Evolutionary conservation across 1,284 basidiomycete genomes (phyloP), one percentile per base, ranked within the genome.

Genomic region (Ceratobasidium sp.): DNA sequence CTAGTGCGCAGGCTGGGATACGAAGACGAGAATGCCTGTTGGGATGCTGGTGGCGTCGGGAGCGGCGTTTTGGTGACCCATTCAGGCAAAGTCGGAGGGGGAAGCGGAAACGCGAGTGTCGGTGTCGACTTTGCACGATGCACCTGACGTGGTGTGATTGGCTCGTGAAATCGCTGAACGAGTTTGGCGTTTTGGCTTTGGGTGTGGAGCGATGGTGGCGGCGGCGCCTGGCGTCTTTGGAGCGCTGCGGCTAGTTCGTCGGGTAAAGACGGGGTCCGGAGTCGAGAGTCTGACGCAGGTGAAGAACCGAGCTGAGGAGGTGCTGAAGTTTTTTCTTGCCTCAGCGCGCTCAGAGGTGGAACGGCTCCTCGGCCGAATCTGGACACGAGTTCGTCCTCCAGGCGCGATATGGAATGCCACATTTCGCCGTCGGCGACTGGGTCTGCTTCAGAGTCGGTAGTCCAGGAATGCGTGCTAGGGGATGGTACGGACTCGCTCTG

Each of bases 151-250:
- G 67, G 55, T 9, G 30, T 48, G 45, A 58, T 59, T 14, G 67
- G 67, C 30, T 70, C 67, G 28, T 58, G 50, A 43, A 45, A 70
- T 5, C 67, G 67, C 30, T 70, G 67, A 21, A 39, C 45, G 39
- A 60, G 58, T 45, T 60, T 60, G 36, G 58, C 58, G 58, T 45
- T 60, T 58, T 58, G 41, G 41, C 43, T 48, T 55, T 46, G 65
- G 32, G 18, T 52, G 45, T 46, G 48, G 23, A 39, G 50, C 30
- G 26, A 41, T 50, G 16, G 43, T 45, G 50, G 41, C 39, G 39
- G 39, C 6, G 45, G 53, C 18, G 6, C 8, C 36, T 14, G 36
- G 36, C 21, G 62, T 14, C 82, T 92, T 43, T 70, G 53, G 55
- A 58, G 52, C 21, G 36, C 53, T 3, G 65, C 52, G 28, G 43